Base-by-base conservation (phyloP, 2,329 filamentous ascomycete species). In the Phyllosticta citriasiana region DNA sequence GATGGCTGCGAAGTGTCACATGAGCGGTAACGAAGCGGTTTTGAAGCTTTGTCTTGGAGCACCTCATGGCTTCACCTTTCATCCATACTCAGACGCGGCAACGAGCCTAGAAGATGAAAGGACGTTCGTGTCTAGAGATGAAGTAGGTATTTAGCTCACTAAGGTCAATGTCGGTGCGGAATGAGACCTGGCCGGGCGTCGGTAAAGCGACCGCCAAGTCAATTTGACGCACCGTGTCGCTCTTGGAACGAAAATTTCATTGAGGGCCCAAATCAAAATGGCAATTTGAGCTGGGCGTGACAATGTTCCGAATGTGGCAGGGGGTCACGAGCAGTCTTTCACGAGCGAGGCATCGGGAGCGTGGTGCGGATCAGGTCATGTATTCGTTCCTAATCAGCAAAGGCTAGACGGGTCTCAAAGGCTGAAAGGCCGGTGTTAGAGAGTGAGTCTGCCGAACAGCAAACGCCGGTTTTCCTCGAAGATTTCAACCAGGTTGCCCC, bases 1-100 rank as follows among this genome's bases (percentile, higher is more conserved):
- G 55, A 84, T 85, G 82, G 73, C 74, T 3, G 70, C 74, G 1
- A 83, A 82, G 70, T 84, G 82, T 82, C 67, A 70, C 66, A 79
- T 79, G 69, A 74, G 72, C 64, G 80, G 80, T 2, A 77, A 75
- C 4, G 78, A 82, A 68, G 74, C 75, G 0, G 70, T 82, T 2
- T 70, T 82, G 2, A 84, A 80, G 70, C 72, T 84, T 16, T 82
- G 78, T 66, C 76, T 77, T n/a, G 81, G 82, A 0, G 80, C 77
- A 8, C 74, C 79, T 19, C 82, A 84, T 73, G 80, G 77, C 0
- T 84, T 82, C 64, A 76, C 76, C 57, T 70, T 69, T 63, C 77
- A 77, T 69, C 70, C 73, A 26, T 71, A 67, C 22, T 69, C 71
- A 65, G 71, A 67, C 25, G 73, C 74, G 4, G 69, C 75, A 62